Base-by-base conservation (phyloP, 331 rosid species). In the Rosa hybrid region DNA sequence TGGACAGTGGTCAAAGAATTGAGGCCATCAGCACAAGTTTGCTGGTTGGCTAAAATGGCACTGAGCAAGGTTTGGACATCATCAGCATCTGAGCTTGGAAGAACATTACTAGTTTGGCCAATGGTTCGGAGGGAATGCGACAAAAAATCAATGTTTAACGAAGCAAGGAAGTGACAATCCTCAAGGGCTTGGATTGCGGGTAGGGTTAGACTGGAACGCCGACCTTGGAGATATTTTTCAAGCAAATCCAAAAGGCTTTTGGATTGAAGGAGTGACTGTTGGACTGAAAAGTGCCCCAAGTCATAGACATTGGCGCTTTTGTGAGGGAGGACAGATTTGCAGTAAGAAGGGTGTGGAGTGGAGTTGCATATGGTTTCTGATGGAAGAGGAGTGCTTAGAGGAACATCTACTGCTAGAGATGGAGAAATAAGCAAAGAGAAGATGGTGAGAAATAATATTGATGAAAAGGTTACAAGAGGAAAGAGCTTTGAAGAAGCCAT, bases 21-120 rank as follows among this genome's bases (percentile, higher is more conserved):
- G 1, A 92, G 70, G 30, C 97, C 92, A 5, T 94, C 98, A 8
- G 83, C 76, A 69, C 97, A 92, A 13, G 97, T 92, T 79, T 92
- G 94, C 16, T 88, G 91, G 85, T 92, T 94, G 51, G 97, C 91
- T 12, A 92, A 17, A 48, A 92, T 84, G 57, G 91, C 91, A 49
- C 97, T 94, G 20, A 94, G 88, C 53, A 86, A 30, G 0, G 95
- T 89, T 72, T 85, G 94, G 65, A 89, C 71, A 0, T 91, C 84
- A 0, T 92, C 97, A 2, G 92, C 97, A 51, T 88, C 84, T 44
- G 59, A 70, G 75, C 13, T 87, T 0, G 92, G 77, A 8, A 94
- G 90, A 64, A 82, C 57, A 3, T 8, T 71, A 0, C 86, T 77
- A 6, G 88, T 80, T 16, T 78, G 18, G 78, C 79, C 84, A 25